Percentiles rank a stretch among this genome's conserved stretches.
These are phyloP conservation scores for Eutrema salsugineum DNA, from an alignment of 441 rosid species.

Conservation along the genomic window DNA sequence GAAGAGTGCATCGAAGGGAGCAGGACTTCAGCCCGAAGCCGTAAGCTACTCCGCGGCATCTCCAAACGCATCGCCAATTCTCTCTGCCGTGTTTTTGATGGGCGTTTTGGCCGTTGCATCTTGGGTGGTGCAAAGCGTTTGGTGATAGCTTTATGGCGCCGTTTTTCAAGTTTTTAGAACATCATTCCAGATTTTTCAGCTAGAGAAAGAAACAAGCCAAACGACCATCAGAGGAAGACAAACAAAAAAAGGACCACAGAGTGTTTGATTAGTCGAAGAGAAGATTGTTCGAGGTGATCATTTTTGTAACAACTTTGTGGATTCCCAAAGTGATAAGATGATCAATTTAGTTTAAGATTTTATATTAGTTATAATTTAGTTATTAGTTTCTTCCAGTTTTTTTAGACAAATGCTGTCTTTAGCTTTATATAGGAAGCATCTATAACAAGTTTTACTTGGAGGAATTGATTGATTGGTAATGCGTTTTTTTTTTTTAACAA, in stretches of 20 bases:
- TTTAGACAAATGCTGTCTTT: constrained; percentile 22
- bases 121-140: constrained; percentile 16
- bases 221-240: neutral
- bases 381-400: neutral
- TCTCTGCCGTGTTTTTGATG: neutral
- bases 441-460: neutral
- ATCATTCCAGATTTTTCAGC: neutral
- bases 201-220: neutral
- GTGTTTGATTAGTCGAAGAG: neutral
- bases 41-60: constrained; percentile 31
- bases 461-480: neutral
- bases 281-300: neutral
- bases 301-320: neutral
- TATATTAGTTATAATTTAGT: neutral
- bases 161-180: neutral
- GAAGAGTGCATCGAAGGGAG: constrained; percentile 30
- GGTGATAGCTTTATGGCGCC: neutral
- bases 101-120: constrained; percentile 5
- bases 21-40: constrained; percentile 15
- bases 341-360: neutral
- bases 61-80: constrained; percentile 12
- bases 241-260: neutral
- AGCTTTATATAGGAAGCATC: neutral
- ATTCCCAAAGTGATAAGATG: neutral
- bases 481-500: neutral